These are phyloP conservation scores for Epichloe sp. DNA, from an alignment of 2,329 filamentous ascomycete genomes.

Conservation along the genomic window DNA sequence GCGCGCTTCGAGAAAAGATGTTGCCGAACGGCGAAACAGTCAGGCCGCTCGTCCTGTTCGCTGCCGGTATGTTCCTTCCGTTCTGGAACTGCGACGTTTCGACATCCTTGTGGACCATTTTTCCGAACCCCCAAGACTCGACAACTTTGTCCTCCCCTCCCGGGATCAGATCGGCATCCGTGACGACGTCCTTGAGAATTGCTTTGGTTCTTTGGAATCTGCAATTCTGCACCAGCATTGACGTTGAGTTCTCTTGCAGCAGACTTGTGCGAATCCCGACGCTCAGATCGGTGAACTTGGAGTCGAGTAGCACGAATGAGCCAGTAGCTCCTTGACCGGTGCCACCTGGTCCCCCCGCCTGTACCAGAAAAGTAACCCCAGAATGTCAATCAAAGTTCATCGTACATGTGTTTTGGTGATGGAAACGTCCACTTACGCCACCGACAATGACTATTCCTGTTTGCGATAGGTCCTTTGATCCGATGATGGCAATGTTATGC, in stretches of 20 bases:
- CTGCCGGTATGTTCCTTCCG: neutral
- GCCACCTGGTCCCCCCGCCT: neutral
- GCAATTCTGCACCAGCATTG: conserved; percentile 7
- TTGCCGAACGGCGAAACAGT: neutral
- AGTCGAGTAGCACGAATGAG: conserved; percentile 4
- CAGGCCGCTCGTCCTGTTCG: neutral
- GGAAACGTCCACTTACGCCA: neutral
- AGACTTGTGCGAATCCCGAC: conserved; percentile 2
- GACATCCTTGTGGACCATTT: neutral
- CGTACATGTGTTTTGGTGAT: neutral
- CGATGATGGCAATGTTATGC: conserved; percentile 42
- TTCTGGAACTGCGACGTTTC: neutral
- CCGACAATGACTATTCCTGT: conserved; percentile 1
- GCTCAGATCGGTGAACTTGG: neutral
- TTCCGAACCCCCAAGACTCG: conserved; percentile 1
- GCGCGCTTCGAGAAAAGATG: neutral
- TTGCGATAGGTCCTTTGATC: conserved; percentile 1
- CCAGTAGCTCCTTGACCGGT: conserved; percentile 8
- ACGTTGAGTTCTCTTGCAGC: conserved; percentile 7
- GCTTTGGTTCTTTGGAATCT: neutral
- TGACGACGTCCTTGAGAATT: neutral
- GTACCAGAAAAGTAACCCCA: neutral
- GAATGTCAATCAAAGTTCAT: too few species aligned
- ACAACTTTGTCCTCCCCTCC: neutral
- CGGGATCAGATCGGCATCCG: neutral